Evolutionary conservation across 371 early-diverging fungal genomes (phyloP), one percentile per base, ranked within the genome.

Genomic region (Mucor saturninus): DNA sequence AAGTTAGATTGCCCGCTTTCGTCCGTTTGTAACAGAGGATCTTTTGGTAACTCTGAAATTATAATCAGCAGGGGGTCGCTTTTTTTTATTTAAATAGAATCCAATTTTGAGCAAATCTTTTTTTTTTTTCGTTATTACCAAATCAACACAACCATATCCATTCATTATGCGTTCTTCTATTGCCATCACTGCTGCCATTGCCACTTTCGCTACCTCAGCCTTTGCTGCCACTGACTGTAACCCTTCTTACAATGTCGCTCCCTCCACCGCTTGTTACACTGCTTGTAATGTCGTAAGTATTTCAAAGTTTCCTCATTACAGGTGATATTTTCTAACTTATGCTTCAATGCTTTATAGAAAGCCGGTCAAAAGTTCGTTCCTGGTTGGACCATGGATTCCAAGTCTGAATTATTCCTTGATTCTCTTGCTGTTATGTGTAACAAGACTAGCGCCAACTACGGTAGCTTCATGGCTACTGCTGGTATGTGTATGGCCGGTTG

Each of bases 401-500:
- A 59, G 14, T 76, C 74, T 26, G 56, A 65, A 2, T 60, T 67
- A 37, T 76, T 73, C 57, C 54, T 78, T 29, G 49, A 69, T 30
- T 79, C 76, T 15, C 65, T 76, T 35, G 37, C 64, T 14, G 60
- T 66, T 32, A 61, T 68, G 61, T 76, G 74, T 52, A 63, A 79
- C 31, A 56, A 64, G 31, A 53, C 65, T 10, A 60, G 72, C 6
- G 29, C 64, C 29, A 74, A 71, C 57, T 74, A 74, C 42, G 42
- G 26, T 8, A 52, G 63, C 15, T 79, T 76, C 60, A 76, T 76
- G 76, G 72, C 71, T n/a, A 52, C 64, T 15, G 70, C 74, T 43
- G 76, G 79, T 29, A 73, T 72, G 30, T 79, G 79, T 66, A 72
- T 74, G 72, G 65, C 59, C 38, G 59, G 55, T 1, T 79, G 79